phyloP scores from a whole-genome alignment of 257 asterid genomes.

The Nicotiana paniculata region DNA sequence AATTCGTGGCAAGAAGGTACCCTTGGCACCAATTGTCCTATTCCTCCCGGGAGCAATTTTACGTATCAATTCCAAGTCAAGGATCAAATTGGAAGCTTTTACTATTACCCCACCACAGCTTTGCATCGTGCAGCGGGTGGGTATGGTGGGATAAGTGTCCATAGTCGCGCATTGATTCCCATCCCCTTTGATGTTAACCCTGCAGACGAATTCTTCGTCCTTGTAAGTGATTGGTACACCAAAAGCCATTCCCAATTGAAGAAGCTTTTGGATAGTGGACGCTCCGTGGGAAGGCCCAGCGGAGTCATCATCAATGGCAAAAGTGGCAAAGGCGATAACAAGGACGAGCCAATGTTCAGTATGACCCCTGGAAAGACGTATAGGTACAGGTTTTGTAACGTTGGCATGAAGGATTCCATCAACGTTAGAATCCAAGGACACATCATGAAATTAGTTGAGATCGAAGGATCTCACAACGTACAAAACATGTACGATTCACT shows the following conservation, averaged over 20 bases:
- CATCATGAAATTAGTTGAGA: conserved; percentile 46
- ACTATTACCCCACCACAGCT: conserved; percentile 48
- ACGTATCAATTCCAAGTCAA: conserved; percentile 58
- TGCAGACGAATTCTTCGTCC: conserved; percentile 30
- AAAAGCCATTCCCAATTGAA: conserved; percentile 33
- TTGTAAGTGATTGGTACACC: conserved; percentile 65
- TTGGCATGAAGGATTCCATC: conserved; percentile 47
- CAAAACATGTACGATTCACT: conserved; percentile 48
- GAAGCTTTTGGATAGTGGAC: conserved; percentile 34
- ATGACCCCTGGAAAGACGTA: conserved; percentile 44
- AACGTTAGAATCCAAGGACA: conserved; percentile 54
- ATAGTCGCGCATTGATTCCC: conserved; percentile 53
- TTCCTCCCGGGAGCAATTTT: conserved; percentile 42
- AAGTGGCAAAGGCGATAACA: conserved; percentile 21
- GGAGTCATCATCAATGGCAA: conserved; percentile 54
- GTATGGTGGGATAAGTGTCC: conserved; percentile 34
- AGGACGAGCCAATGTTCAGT: conserved; percentile 34
- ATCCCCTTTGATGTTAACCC: conserved; percentile 45
- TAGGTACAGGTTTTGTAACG: conserved; percentile 49
- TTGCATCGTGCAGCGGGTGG: conserved; percentile 61
- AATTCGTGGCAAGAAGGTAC: conserved; percentile 67
- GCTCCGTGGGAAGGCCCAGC: conserved; percentile 31
- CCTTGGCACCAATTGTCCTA: conserved; percentile 54
- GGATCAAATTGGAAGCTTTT: conserved; percentile 64
- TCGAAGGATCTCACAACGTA: conserved; percentile 56